Conservation (phyloP, 176 grass and related monocot species). For the Carex myosuroides region DNA sequence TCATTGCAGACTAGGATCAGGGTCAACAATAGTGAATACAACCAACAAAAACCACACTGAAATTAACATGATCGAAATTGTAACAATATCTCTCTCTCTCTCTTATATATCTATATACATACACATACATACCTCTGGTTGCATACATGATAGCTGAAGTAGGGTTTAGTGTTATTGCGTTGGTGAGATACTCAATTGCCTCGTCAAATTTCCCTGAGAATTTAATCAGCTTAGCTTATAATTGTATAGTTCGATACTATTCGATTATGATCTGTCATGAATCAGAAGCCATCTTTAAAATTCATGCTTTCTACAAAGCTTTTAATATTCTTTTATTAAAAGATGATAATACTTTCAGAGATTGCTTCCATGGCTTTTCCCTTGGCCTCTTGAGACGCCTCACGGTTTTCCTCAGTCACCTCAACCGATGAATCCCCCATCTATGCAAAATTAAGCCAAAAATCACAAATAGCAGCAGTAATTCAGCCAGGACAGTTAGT, state of each 20-base stretch:
- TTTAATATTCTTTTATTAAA: neutral
- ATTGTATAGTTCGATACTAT: neutral
- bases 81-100: neutral
- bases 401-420: constrained; percentile 80
- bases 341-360: constrained; percentile 49
- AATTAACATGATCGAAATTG: neutral
- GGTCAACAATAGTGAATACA: neutral
- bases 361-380: constrained; percentile 80
- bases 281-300: neutral
- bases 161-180: constrained; percentile 75
- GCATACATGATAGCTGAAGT: constrained; percentile 96
- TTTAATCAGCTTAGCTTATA: neutral
- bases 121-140: constrained; percentile 55
- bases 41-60: neutral
- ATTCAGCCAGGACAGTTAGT: neutral
- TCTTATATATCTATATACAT: neutral
- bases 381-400: constrained; percentile 82
- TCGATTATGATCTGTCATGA: neutral
- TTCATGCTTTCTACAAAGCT: neutral
- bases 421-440: constrained; percentile 80
- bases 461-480: neutral
- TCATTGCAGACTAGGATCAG: neutral
- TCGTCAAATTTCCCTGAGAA: constrained; percentile 69
- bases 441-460: constrained; percentile 26
- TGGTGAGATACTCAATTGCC: constrained; percentile 81